phyloP scores from a whole-genome alignment of 1,284 basidiomycete species.

The Anthracocystis walkeri region DNA sequence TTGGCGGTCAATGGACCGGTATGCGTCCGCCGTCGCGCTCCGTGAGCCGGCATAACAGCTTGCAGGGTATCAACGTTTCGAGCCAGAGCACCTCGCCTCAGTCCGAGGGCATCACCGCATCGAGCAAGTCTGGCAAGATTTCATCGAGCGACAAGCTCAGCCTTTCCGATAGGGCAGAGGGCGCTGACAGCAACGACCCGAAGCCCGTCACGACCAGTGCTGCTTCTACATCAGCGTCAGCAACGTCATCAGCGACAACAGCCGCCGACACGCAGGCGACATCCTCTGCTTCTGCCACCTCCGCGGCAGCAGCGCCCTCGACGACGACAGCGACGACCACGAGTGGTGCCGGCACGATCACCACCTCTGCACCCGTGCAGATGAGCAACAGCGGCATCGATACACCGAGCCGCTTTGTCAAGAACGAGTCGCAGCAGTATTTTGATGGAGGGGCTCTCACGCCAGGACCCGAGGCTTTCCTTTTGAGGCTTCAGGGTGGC shows the following conservation, averaged over 20 bases:
- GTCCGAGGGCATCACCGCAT: conserved; percentile 28
- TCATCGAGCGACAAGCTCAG: conserved; percentile 38
- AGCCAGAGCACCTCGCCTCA: conserved; percentile 40
- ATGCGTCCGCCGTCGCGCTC: conserved; percentile 50
- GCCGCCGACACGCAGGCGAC: background rate
- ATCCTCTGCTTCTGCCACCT: conserved; percentile 6
- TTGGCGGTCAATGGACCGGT: conserved; percentile 51
- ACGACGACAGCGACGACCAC: conserved; percentile 6
- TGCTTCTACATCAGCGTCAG: conserved; percentile 14
- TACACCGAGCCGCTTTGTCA: conserved; percentile 52
- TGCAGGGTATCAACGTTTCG: conserved; percentile 42
- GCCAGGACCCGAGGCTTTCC: conserved; percentile 61
- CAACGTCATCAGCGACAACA: conserved; percentile 14
- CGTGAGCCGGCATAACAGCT: conserved; percentile 50
- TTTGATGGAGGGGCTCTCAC: conserved; percentile 61
- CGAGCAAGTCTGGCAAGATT: conserved; percentile 32
- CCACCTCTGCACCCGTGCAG: conserved; percentile 29
- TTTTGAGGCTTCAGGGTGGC: conserved; percentile 60
- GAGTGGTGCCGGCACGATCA: conserved; percentile 6
- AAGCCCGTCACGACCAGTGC: conserved; percentile 11
- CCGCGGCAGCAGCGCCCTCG: conserved; percentile 14
- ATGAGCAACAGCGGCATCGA: conserved; percentile 42
- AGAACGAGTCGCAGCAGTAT: conserved; percentile 52
- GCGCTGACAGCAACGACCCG: conserved; percentile 10
- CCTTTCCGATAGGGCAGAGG: conserved; percentile 15